Percentiles rank a stretch among this genome's conserved stretches.
Conservation (phyloP, 257 asterid genomes). For the Solanum sitiens region DNA sequence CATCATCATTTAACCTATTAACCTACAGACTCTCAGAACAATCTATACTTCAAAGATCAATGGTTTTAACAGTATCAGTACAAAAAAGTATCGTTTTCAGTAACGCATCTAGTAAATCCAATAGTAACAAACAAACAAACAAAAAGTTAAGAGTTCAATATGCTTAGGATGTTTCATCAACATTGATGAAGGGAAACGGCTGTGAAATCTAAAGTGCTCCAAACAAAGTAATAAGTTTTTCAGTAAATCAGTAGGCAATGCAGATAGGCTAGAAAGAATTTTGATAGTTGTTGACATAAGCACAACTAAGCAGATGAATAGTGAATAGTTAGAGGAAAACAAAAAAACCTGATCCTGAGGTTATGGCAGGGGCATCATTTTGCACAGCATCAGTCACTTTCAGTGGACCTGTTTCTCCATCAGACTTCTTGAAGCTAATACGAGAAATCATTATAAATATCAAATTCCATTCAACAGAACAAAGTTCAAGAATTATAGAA, state of each 20-base stretch:
- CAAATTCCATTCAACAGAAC: neutral
- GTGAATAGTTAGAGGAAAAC: neutral
- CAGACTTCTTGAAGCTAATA: constrained; percentile 10
- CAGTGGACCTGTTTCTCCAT: constrained; percentile 8
- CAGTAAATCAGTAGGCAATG: neutral
- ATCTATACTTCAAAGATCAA: neutral
- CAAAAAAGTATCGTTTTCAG: neutral
- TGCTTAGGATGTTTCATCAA: neutral
- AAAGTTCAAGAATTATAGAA: neutral
- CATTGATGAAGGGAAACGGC: neutral
- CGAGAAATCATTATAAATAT: neutral
- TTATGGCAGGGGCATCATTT: neutral
- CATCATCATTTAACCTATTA: neutral
- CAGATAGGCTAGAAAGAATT: neutral
- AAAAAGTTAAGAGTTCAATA: neutral
- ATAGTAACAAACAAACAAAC: neutral
- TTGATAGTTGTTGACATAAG: neutral
- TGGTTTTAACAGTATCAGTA: neutral
- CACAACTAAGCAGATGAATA: neutral
- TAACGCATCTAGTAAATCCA: neutral
- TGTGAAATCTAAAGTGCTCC: neutral
- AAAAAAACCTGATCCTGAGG: constrained; percentile 6
- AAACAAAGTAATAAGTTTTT: neutral
- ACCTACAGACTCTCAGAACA: neutral
- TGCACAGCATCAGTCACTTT: neutral